Base-by-base conservation (phyloP, 768 basidiomycete genomes). In the Daedaleopsis sinensis region DNA sequence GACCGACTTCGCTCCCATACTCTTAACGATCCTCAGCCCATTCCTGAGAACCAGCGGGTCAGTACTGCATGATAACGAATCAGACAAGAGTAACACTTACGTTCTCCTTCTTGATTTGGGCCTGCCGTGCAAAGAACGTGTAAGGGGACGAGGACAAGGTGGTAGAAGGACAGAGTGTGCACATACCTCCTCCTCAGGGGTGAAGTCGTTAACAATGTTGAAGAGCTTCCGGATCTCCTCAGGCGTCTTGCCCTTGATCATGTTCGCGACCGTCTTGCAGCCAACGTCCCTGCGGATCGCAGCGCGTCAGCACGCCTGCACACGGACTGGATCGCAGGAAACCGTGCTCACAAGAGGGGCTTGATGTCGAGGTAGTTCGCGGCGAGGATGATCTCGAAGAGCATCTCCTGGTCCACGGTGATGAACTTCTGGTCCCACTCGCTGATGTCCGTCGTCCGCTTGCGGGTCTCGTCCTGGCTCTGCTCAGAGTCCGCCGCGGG, bases 291-390 rank as follows among this genome's bases (percentile, higher is more conserved):
- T 96, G 66, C 32, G 2, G 1, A 7, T 24, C 47, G 13, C 35
- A 32, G 36, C 42, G n/a, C 51, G 18, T 54, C 18, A 70, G 50
- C 23, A 58, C 27, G 11, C n/a, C 21, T 15, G 19, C 12, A 37
- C 42, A 67, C 24, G 57, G 63, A 37, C n/a, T 32, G 32, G 19
- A 48, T 7, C 12, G 47, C 12, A 21, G 13, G 24, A 27, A 21
- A 37, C 23, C 10, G 36, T 27, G 80, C 92, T 67, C 70, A 97
- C 96, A 98, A 87, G 51, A 98, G 85, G 21, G 96, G 91, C 80
- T 98, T 98, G 84, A 99, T 98, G 72, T 99, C 97, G 67, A 99
- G 90, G 79, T 99, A 99, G 82, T 99, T 99, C 65, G 97, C 97
- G 11, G 97, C 97, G 57, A 98, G 89, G 75, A 98, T 99, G 74